Evolutionary conservation across 2,329 filamentous ascomycete species (phyloP), one percentile per base, ranked within the genome.

Genomic region (Pseudohalonectria lignicola): DNA sequence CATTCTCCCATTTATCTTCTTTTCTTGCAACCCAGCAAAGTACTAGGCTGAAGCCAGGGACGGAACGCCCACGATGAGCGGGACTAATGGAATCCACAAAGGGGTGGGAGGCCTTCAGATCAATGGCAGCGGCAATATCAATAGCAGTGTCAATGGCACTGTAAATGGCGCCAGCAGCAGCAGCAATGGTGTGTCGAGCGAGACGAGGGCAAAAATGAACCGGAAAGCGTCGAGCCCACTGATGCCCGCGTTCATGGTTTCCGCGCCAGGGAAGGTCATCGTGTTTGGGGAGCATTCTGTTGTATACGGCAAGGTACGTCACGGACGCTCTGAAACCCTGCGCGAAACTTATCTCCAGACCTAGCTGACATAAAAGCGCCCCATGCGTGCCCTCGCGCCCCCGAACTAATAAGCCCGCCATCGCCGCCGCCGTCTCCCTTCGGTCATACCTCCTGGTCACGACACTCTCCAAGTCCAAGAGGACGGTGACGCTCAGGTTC

Each of bases 211-310:
- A 37, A 68, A 50, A 47, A 54, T 64, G 50, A 57, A 63, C 35
- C 71, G 76, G 55, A 79, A 75, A 49, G 61, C 67, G 43, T 80
- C 76, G 10, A 75, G 63, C 40, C 76, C 76, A 4, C 76, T 81
- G 76, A 76, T 92, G 62, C 88, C 90, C 31, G 69, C 88, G 43
- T 98, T 98, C 57, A 94, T 98, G 85, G 88, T 96, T 41, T 96
- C 92, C 13, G 90, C 93, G 3, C 92, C 92, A 0, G 93, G 90
- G 46, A 98, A 98, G 60, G 92, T 95, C 54, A 98, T 98, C 57
- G 86, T 96, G 38, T 96, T 90, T 63, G 92, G 92, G 48, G 92
- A 98, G 60, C 92, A 98, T 64, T 84, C 92, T 3, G 92, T 96
- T n/a, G 92, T 98, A 16, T 79, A 98, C 55, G 88, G 88, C 54